These are phyloP conservation scores for Periconia digitata DNA, from an alignment of 2,329 filamentous ascomycete genomes.

Conservation along the genomic window DNA sequence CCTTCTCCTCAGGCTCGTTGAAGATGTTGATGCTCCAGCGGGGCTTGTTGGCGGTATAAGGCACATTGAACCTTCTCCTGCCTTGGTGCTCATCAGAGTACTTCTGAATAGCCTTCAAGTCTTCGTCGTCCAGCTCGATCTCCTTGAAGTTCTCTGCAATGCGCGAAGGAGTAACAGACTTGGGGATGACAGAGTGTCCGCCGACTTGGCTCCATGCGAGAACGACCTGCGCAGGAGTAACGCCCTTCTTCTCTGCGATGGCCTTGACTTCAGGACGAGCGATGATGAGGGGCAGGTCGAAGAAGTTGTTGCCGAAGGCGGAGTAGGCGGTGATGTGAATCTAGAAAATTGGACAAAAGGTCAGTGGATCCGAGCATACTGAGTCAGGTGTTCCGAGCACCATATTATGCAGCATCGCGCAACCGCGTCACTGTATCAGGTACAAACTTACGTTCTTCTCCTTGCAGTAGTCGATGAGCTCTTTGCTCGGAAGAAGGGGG, in stretches of 20 bases:
- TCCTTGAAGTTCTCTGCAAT: conserved; percentile 34
- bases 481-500: conserved; percentile 30
- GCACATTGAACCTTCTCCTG: conserved; percentile 28
- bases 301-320: conserved; percentile 50
- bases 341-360: too few relatives aligned
- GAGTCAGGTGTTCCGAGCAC: too few relatives aligned
- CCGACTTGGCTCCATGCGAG: conserved; percentile 84
- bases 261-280: conserved; percentile 68
- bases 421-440: too few relatives aligned
- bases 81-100: conserved; percentile 54
- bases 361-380: too few relatives aligned
- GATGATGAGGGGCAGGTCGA: conserved; percentile 62
- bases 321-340: conserved; percentile 38
- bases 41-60: conserved; percentile 48
- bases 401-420: too few relatives aligned
- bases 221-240: conserved; percentile 75
- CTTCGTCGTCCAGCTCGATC: conserved; percentile 26
- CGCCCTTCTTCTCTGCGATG: conserved; percentile 64
- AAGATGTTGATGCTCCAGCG: conserved; percentile 32
- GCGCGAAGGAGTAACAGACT: conserved; percentile 28
- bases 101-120: conserved; percentile 34
- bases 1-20: conserved; percentile 34
- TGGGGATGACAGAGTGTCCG: conserved; percentile 32
- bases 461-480: conserved; percentile 31
- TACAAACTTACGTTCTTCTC: too few relatives aligned